Evolutionary conservation across 1,284 basidiomycete species (phyloP).

Genomic region (Neonothopanus nambi): DNA sequence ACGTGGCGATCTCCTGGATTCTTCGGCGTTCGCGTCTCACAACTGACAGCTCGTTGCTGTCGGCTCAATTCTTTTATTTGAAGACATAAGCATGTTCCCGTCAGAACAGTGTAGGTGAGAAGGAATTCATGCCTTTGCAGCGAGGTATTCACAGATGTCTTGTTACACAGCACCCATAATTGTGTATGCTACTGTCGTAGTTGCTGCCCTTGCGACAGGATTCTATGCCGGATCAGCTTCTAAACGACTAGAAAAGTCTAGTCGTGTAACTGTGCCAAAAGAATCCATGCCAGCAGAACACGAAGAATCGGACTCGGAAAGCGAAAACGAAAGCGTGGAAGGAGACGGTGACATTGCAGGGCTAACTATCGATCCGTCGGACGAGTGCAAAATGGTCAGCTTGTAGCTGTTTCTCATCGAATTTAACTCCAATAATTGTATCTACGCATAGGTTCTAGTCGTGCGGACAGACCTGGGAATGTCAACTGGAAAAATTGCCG

Average conservation of each 20-base stretch:
- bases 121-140: neutral
- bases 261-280: no score
- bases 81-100: no score
- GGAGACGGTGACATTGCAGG: slow-evolving; percentile 36
- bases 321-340: slow-evolving; percentile 9
- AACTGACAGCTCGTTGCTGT: no score
- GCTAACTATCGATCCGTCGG: slow-evolving; percentile 44
- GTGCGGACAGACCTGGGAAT: slow-evolving; percentile 75
- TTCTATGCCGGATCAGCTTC: slow-evolving; percentile 14
- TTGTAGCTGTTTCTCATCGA: neutral
- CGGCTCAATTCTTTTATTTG: no score
- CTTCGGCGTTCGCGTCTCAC: no score
- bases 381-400: slow-evolving; percentile 72
- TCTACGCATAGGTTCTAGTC: slow-evolving; percentile 57
- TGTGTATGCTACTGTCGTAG: slow-evolving; percentile 7
- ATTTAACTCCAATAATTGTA: neutral
- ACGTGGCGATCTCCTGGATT: no score
- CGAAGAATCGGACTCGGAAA: slow-evolving; percentile 18
- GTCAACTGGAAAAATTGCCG: slow-evolving; percentile 69
- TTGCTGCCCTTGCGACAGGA: slow-evolving; percentile 14
- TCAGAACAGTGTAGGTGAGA: slow-evolving; percentile 6
- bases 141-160: neutral
- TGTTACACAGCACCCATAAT: neutral
- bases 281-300: no score
- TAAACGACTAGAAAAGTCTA: slow-evolving; percentile 2